Conservation (phyloP, 306 rosid species). For the Spatholobus suberectus region DNA sequence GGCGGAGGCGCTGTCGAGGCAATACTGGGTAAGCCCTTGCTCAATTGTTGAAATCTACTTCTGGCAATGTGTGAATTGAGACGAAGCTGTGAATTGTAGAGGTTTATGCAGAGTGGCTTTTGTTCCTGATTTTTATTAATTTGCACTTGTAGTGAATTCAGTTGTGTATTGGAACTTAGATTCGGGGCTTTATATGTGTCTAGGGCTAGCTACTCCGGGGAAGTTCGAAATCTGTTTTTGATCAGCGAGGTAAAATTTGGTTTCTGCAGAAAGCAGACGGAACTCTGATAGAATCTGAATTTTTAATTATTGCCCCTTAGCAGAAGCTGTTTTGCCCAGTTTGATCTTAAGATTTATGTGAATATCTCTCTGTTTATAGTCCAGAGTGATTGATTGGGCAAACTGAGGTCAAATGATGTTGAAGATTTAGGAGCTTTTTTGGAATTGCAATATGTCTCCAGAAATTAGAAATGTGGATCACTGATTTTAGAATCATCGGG, state of each 20-base stretch:
- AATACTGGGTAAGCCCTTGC: slow-evolving; percentile 90
- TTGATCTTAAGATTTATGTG: neutral
- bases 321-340: neutral
- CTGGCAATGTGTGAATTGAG: slow-evolving; percentile 29
- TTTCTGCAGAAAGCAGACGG: neutral
- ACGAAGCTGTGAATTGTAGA: slow-evolving; percentile 23
- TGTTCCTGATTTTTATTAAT: neutral
- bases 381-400: slow-evolving; percentile 37
- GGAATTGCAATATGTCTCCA: slow-evolving; percentile 15
- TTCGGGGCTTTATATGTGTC: slow-evolving; percentile 33
- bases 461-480: slow-evolving; percentile 2
- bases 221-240: slow-evolving; percentile 25
- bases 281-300: neutral
- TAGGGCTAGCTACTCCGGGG: slow-evolving; percentile 25
- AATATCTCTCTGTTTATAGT: neutral
- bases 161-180: slow-evolving; percentile 23
- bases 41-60: slow-evolving; percentile 8
- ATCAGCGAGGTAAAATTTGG: neutral
- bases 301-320: neutral
- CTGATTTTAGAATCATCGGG: neutral
- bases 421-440: slow-evolving; percentile 9
- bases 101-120: slow-evolving; percentile 8
- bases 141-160: slow-evolving; percentile 28
- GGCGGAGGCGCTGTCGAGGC: slow-evolving; percentile 82
- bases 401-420: slow-evolving; percentile 5